Evolutionary conservation across 2,329 filamentous ascomycete genomes (phyloP).

Genomic region (Aspergillus fumigatiaffinis): DNA sequence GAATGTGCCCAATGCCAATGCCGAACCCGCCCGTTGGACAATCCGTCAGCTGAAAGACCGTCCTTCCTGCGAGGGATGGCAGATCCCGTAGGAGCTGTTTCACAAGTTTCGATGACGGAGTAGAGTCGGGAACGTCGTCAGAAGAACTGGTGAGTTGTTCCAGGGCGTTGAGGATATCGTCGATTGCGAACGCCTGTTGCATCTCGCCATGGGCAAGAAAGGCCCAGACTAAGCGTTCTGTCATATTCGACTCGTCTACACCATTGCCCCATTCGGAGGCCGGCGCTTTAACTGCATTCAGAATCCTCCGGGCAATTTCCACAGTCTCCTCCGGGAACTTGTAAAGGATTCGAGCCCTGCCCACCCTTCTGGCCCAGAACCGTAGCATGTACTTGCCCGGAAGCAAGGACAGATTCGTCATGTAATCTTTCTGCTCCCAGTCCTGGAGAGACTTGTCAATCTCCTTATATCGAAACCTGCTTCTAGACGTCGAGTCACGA

Average conservation of each 20-base stretch:
- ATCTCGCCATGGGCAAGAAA: not conserved
- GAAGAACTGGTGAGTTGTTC: not conserved
- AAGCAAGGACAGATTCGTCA: conserved; percentile 1
- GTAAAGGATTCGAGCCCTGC: not conserved
- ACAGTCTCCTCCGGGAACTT: not conserved
- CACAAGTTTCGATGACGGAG: not conserved
- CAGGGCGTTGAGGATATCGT: not conserved
- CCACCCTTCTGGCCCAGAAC: conserved; percentile 2
- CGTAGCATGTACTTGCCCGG: conserved; percentile 1
- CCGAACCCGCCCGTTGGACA: conserved; percentile 1
- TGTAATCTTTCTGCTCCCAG: conserved; percentile 1
- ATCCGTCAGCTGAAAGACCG: not conserved
- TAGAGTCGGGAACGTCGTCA: not conserved
- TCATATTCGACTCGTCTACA: not conserved
- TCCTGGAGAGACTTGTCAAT: conserved; percentile 1
- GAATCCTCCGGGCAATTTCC: not conserved
- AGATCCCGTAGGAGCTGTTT: not conserved
- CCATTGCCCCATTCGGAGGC: not conserved
- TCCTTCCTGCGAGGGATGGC: not conserved
- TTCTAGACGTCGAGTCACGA: not conserved
- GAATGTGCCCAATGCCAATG: not conserved
- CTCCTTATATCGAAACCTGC: not conserved
- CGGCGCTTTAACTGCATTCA: not conserved
- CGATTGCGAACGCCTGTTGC: not conserved
- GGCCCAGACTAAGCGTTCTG: not conserved